Evolutionary conservation across 2,329 filamentous ascomycete genomes (phyloP), one percentile per base, ranked within the genome.

Genomic region (Fusarium begoniae): DNA sequence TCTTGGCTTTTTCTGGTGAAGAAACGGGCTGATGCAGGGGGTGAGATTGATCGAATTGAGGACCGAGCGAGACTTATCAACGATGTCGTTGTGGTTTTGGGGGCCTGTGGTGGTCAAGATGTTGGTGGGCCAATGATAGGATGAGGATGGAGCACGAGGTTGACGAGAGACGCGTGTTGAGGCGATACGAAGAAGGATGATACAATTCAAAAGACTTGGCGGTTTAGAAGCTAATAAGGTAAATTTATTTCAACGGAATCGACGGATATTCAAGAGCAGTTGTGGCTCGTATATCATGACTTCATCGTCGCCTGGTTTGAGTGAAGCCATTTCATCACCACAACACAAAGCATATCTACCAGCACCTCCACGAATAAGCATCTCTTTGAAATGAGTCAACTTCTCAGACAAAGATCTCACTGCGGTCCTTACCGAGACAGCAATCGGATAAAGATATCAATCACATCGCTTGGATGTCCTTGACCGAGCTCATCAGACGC

Each of bases 111-210:
- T 56, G 45, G 55, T 55, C 24, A n/a, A 28, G 12, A 38, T 26
- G n/a, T 40, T 18, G 35, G 13, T 43, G 20, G n/a, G 66, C 75
- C 75, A 77, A 77, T 77, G 59, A 66, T 28, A 72, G 20, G 2
- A 35, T 58, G 24, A 63, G 60, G 56, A 57, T 72, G 50, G 40
- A 56, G 75, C 75, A 77, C 75, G 75, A 70, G 75, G 75, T 51
- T 62, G 37, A 26, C 12, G 30, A 61, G 66, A 73, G 41, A 66
- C 65, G 64, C 51, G 62, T 67, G 38, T 43, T 47, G 18, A 57
- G 65, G 48, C 47, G 32, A 68, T 47, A 13, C 26, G 30, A 26
- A 24, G 32, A 20, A 40, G 10, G 28, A 47, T 50, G 35, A 50
- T 50, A 35, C 35, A 57, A 45, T 57, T 38, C n/a, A 20, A 28